Evolutionary conservation across 75 land plant species (phyloP).

Genomic region (Chamaecyparis obtusa): DNA sequence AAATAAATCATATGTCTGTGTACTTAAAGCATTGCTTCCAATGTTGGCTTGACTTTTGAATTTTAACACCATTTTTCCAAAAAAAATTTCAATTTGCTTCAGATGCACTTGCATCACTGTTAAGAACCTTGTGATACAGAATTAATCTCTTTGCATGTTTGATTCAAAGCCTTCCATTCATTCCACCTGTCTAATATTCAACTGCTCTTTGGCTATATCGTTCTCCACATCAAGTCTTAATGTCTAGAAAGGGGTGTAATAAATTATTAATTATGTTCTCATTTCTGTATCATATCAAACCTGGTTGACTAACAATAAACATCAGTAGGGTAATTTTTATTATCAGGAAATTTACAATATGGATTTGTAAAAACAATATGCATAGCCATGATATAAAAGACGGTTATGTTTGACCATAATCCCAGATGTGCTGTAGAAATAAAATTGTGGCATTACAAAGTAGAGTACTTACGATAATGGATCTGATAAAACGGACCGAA

Average conservation of each 20-base stretch:
- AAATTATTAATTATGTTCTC: neutral
- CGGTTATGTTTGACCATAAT: neutral
- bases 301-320: neutral
- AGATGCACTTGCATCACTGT: too few species aligned
- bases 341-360: neutral
- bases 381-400: neutral
- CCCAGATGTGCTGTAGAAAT: neutral
- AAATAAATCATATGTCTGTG: too few species aligned
- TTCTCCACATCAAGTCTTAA: neutral
- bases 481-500: constrained; percentile 75
- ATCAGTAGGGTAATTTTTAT: neutral
- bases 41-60: too few species aligned
- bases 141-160: too few species aligned
- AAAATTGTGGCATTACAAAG: neutral
- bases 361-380: neutral
- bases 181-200: neutral
- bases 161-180: too few species aligned
- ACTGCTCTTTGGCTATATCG: neutral
- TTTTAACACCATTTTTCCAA: too few species aligned
- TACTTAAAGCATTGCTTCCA: too few species aligned
- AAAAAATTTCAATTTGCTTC: too few species aligned
- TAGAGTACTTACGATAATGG: constrained; percentile 72
- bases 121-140: too few species aligned
- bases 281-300: neutral
- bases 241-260: neutral